Percentiles rank a stretch among this genome's conserved stretches.
These are phyloP conservation scores for Lepidium aucheri DNA, from an alignment of 345 rosid genomes.

Conservation along the genomic window DNA sequence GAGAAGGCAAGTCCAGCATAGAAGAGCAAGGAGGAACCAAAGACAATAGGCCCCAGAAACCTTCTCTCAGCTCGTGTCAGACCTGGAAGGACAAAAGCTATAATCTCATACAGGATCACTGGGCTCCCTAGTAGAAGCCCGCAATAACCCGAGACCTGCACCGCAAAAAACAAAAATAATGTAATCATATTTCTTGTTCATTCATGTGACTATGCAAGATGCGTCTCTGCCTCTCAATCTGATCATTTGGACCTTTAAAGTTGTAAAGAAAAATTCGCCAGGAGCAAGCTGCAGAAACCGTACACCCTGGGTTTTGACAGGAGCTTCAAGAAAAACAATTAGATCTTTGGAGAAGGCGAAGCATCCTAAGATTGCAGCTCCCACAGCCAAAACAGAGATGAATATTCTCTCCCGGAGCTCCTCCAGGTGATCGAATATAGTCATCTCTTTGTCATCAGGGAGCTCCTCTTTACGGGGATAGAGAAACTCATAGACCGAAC, in stretches of 20 bases:
- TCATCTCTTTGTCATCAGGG: conserved; percentile 97
- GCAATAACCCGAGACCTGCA: conserved; percentile 94
- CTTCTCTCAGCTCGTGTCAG: conserved; percentile 82
- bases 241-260: conserved; percentile 58
- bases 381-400: conserved; percentile 85
- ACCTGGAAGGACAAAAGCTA: conserved; percentile 96
- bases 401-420: conserved; percentile 87
- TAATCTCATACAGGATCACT: conserved; percentile 79
- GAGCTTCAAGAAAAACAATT: conserved; percentile 87
- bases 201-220: neutral
- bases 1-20: conserved; percentile 83
- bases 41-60: conserved; percentile 86
- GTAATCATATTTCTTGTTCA: neutral
- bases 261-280: conserved; percentile 96
- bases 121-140: conserved; percentile 97
- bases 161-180: neutral
- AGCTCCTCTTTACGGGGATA: conserved; percentile 87
- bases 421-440: conserved; percentile 89
- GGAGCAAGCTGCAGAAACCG: conserved; percentile 94
- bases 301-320: conserved; percentile 88
- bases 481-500: conserved; percentile 61
- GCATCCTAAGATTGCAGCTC: conserved; percentile 89
- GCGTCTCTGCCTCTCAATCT: neutral
- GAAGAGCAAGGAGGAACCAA: conserved; percentile 88
- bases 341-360: conserved; percentile 89